Evolutionary conservation across 352 stramenopile species (phyloP), one percentile per base, ranked within the genome.

Genomic region (Saprolegnia parasitica): DNA sequence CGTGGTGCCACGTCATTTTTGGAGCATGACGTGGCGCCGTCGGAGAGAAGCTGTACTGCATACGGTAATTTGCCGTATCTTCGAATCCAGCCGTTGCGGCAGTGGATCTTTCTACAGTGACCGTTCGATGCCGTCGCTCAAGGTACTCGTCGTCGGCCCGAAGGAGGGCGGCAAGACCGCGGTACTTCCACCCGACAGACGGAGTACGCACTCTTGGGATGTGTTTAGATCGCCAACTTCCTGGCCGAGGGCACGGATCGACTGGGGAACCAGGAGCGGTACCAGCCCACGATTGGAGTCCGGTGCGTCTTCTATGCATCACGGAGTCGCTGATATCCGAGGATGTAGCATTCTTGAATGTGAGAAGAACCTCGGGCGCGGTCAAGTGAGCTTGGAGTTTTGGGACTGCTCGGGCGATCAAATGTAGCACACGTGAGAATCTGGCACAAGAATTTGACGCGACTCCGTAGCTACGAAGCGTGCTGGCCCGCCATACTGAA

Each of bases 401-500:
- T 96, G 87, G 88, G 87, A 96, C 67, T 79, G 91, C 50, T 93
- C 81, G 4, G 88, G 88, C 9, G 83, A 91, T 57, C 84, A 91
- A 79, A 80, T 83, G 82, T 90, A 65, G 21, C 1, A 66, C 1
- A 57, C 18, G 26, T 20, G 0, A 0, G 29, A 40, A 50, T n/a
- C 35, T 46, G 37, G 45, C 26, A 2, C 40, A 23, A 21, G 45
- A 37, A 45, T 68, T 42, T 24, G 46, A 50, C 11, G 6, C 65
- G 40, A 57, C 5, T 63, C 5, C 2, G 24, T 65, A 91, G 81
- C 50, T 97, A 91, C 60, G 89, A 97, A 70, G 77, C 79, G 29
- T 97, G 90, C 72, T 97, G 90, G 90, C 87, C 88, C 0, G 90
- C 90, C 13, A 85, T 97, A 26, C 81, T 94, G 71, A 92, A 96